A percentile compares a stretch with the other conserved stretches of the same genome.
Conservation (phyloP, 148 eudicot species). For the Tetragonia tetragonoides region DNA sequence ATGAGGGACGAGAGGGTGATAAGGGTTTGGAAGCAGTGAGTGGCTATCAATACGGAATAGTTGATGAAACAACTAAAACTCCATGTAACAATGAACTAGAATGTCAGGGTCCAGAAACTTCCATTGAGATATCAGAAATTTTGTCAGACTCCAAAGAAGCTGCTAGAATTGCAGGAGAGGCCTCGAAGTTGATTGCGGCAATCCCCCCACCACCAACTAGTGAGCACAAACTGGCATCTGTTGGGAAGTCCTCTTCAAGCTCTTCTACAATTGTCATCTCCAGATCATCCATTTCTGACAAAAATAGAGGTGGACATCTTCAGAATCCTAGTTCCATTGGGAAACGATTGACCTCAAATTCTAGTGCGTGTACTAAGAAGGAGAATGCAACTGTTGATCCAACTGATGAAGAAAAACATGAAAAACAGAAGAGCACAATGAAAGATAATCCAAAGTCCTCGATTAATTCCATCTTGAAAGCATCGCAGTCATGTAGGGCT, state of each 20-base stretch:
- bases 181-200: slow-evolving; percentile 34
- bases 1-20: slow-evolving; percentile 35
- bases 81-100: slow-evolving; percentile 28
- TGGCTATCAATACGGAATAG: slow-evolving; percentile 29
- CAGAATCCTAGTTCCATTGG: slow-evolving; percentile 31
- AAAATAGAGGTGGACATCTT: slow-evolving; percentile 32
- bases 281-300: slow-evolving; percentile 48
- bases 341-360: slow-evolving; percentile 41
- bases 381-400: slow-evolving; percentile 35
- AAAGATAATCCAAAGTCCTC: slow-evolving; percentile 59
- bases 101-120: slow-evolving; percentile 33
- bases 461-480: slow-evolving; percentile 37
- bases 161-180: slow-evolving; percentile 35
- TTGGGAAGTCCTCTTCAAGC: slow-evolving; percentile 43
- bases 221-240: slow-evolving; percentile 45
- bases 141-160: slow-evolving; percentile 39
- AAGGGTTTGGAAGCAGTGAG: slow-evolving; percentile 28
- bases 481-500: slow-evolving; percentile 45
- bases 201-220: slow-evolving; percentile 33
- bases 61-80: slow-evolving; percentile 27
- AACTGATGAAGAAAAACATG: slow-evolving; percentile 40
- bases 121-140: slow-evolving; percentile 27
- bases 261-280: slow-evolving; percentile 35
- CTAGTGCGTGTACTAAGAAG: slow-evolving; percentile 38
- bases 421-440: slow-evolving; percentile 37